These are phyloP conservation scores for Physcomitrium patens DNA, from an alignment of 225 moss, liverwort and hornwort species.

Conservation along the genomic window DNA sequence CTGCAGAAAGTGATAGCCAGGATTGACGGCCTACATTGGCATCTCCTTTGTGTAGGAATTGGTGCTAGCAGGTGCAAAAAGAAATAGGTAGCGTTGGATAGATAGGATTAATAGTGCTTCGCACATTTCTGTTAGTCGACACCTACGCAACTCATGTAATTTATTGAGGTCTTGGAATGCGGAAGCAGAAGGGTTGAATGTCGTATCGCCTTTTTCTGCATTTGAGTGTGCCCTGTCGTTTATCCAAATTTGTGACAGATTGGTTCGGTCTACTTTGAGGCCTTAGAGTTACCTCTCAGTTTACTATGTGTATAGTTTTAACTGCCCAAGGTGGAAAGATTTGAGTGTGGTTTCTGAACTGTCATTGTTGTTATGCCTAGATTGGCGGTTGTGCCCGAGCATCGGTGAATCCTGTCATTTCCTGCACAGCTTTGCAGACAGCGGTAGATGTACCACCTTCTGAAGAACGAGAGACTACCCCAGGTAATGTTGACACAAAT, in stretches of 20 bases:
- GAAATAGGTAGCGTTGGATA: not conserved
- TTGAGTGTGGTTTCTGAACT: not conserved
- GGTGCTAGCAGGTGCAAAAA: not conserved
- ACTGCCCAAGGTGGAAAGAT: not conserved
- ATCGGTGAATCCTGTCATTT: constrained; percentile 23
- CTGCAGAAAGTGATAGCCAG: not conserved
- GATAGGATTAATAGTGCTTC: not conserved
- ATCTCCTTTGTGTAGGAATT: not conserved
- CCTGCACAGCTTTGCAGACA: constrained; percentile 52
- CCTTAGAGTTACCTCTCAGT: not conserved
- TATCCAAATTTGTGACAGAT: not conserved
- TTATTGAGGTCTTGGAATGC: constrained; percentile 4
- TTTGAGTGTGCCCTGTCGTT: not conserved
- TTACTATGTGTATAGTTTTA: not conserved
- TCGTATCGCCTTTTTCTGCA: not conserved
- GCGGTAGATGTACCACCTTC: constrained; percentile 39
- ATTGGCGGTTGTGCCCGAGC: constrained; percentile 17
- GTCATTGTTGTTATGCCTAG: constrained; percentile 25
- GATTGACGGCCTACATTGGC: not conserved
- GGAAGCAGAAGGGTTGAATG: not conserved
- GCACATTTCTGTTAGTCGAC: not conserved
- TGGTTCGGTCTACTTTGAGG: not conserved
- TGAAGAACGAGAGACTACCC: constrained; percentile 47
- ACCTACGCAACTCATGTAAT: not conserved
- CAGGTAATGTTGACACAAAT: constrained; percentile 36